Evolutionary conservation across 2,329 filamentous ascomycete genomes (phyloP), one percentile per base, ranked within the genome.

Genomic region (Ascochyta clinopodiicola): DNA sequence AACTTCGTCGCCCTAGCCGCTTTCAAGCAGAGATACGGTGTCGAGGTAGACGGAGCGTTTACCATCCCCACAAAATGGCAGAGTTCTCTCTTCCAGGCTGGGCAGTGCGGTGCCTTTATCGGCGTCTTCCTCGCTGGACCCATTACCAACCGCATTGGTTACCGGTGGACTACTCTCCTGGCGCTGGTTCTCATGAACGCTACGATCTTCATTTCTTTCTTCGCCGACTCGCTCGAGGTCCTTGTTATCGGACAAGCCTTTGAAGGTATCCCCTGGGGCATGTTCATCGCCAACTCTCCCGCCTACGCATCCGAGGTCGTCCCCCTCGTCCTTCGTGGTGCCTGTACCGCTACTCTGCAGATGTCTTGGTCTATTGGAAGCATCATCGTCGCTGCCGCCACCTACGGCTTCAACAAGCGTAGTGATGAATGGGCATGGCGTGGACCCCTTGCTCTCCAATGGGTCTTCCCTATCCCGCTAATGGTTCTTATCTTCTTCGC

Each of bases 301-400:
- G 84, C 85, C 7, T 88, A 87, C 73, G 84, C 81, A 64, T 74
- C 74, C 62, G 85, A 88, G 70, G 84, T 88, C 49, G 84, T 86
- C 3, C 85, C 85, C 4, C 78, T 87, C 44, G 75, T 75, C 61
- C 73, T 88, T 52, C 75, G 84, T 69, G 85, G 81, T 48, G 81
- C 82, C 10, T 80, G 79, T 2, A 87, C 85, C 3, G 81, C 84
- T 68, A 86, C 84, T 78, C 66, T 87, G 63, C 84, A 87, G 70
- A 86, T 87, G 83, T 84, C 83, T 73, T 87, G 84, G 84, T 82
- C 84, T 17, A 83, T 87, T 64, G 85, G 84, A 22, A 69, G 73
- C 31, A 87, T 87, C 70, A 84, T 87, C 49, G 84, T 87, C 32
- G 83, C 81, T 34, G 84, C 71, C 45, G 79, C 83, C 54, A 82